A percentile compares a stretch with the other conserved stretches of the same genome.
phyloP scores from a whole-genome alignment of 257 asterid genomes.

The Solanum pinnatisectum region DNA sequence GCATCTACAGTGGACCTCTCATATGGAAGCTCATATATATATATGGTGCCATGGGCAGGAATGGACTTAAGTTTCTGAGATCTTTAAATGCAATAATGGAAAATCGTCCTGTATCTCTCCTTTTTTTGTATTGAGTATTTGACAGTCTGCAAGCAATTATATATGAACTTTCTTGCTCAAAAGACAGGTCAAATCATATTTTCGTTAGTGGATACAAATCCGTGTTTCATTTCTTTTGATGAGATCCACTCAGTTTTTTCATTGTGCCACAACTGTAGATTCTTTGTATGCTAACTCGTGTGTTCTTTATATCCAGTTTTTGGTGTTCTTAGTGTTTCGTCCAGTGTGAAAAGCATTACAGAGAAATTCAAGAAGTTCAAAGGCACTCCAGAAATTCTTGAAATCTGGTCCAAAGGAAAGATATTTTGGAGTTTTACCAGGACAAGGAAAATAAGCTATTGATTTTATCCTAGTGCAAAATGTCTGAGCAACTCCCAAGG shows the following conservation, averaged over 20 bases:
- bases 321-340: conserved; percentile 23
- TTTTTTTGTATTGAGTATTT: background rate
- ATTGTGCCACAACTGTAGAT: background rate
- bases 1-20: background rate
- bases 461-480: conserved; percentile 26
- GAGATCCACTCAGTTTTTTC: background rate
- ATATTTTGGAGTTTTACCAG: conserved; percentile 12
- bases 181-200: background rate
- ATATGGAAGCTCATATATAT: background rate
- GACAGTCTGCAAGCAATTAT: background rate
- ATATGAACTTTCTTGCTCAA: background rate
- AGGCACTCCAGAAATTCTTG: conserved; percentile 12
- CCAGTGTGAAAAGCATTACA: conserved; percentile 18
- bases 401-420: conserved; percentile 23
- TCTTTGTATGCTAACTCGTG: background rate
- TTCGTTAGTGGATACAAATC: background rate
- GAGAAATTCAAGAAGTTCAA: conserved; percentile 17
- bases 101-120: background rate
- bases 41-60: background rate
- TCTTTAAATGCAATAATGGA: background rate
- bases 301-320: conserved; percentile 13
- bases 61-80: background rate
- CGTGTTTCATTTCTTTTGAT: background rate
- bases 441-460: conserved; percentile 22
- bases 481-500: conserved; percentile 56